These are phyloP conservation scores for Pyrenula aspistea DNA, from an alignment of 495 filamentous ascomycete species.

Conservation along the genomic window DNA sequence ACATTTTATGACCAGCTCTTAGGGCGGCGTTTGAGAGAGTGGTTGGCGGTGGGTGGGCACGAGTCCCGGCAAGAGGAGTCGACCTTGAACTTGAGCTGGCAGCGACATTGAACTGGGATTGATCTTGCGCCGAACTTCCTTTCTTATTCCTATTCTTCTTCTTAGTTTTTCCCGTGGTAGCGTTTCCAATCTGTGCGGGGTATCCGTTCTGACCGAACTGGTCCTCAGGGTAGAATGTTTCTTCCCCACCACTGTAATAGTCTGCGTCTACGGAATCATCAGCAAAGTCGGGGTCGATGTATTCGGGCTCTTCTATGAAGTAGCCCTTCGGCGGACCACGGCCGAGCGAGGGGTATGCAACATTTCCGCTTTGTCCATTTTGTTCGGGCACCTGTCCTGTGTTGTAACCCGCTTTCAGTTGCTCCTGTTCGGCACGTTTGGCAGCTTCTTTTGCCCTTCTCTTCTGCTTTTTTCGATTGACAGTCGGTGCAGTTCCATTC, in stretches of 20 bases:
- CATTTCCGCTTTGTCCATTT: constrained; percentile 2
- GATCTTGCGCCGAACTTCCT: constrained; percentile 10
- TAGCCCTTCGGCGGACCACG: constrained; percentile 7
- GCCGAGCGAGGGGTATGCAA: constrained; percentile 1
- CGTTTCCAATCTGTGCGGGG: constrained; percentile 1
- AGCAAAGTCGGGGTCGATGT: constrained; percentile 14
- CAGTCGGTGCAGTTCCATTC: constrained; percentile 27
- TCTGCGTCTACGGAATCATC: constrained; percentile 9
- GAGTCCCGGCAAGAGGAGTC: constrained; percentile 21
- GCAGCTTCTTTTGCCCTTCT: constrained; percentile 66
- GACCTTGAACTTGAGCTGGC: constrained; percentile 30
- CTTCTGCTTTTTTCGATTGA: constrained; percentile 92
- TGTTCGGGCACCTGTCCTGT: constrained; percentile 13
- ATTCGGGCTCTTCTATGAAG: constrained; percentile 20
- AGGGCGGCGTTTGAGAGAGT: constrained; percentile 17
- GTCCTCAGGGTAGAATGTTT: not conserved
- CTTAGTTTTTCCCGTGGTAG: constrained; percentile 33
- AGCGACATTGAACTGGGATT: constrained; percentile 18
- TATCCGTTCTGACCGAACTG: constrained; percentile 5
- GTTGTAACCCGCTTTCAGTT: constrained; percentile 4
- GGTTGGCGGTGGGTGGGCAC: constrained; percentile 28
- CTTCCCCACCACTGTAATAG: constrained; percentile 11
- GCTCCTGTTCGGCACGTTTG: constrained; percentile 38
- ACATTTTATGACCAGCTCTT: constrained; percentile 18
- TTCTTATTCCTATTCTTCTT: constrained; percentile 29